Conservation (phyloP, 2,329 filamentous ascomycete genomes). For the Chaetomium globosum region DNA sequence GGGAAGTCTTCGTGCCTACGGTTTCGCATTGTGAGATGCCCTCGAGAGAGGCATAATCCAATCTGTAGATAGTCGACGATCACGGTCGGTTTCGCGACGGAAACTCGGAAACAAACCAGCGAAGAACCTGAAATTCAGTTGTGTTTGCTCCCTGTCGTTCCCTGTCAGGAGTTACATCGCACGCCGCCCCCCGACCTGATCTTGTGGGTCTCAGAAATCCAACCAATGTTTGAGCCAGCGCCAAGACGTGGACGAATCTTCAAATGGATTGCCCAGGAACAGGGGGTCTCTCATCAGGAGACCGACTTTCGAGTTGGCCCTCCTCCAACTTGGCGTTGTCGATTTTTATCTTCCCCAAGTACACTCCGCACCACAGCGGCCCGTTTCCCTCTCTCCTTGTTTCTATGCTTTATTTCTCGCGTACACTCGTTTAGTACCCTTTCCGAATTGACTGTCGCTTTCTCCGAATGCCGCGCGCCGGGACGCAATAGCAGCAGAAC, state of each 20-base stretch:
- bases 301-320: background rate
- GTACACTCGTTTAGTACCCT: background rate
- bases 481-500: slow-evolving; percentile 8
- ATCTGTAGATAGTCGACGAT: background rate
- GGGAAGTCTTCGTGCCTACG: background rate
- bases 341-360: slow-evolving; percentile 13
- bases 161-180: background rate
- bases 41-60: background rate
- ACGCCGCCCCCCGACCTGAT: background rate
- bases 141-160: background rate
- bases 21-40: background rate
- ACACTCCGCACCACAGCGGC: background rate
- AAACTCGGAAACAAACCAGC: background rate
- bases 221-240: slow-evolving; percentile 9
- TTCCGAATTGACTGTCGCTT: background rate
- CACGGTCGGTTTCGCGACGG: background rate
- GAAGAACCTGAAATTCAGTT: background rate
- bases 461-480: slow-evolving; percentile 17
- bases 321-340: slow-evolving; percentile 11
- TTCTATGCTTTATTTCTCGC: background rate
- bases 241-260: background rate
- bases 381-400: background rate
- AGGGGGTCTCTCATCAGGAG: slow-evolving; percentile 13
- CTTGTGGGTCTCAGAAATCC: slow-evolving; percentile 12
- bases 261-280: background rate